Conservation (phyloP, 495 filamentous ascomycete species). For the Friedmanniomyces simplex region DNA sequence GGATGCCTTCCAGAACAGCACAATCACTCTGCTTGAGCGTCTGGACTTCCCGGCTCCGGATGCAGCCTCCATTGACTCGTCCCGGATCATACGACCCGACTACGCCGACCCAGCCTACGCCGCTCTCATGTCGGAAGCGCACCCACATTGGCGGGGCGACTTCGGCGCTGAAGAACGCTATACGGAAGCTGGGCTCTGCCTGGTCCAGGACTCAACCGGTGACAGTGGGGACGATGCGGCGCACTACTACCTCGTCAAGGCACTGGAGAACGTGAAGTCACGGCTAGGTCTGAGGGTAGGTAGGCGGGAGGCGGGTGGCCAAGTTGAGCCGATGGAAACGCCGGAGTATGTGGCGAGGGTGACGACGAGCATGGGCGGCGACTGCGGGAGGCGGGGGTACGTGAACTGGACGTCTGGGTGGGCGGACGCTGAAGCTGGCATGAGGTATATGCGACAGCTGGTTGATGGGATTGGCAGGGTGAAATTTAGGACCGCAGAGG, state of each 20-base stretch:
- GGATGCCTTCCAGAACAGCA: slow-evolving; percentile 14
- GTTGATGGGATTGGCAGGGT: slow-evolving; percentile 52
- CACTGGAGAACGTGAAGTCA: slow-evolving; percentile 52
- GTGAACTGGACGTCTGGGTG: slow-evolving; percentile 72
- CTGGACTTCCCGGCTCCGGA: slow-evolving; percentile 25
- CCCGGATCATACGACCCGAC: slow-evolving; percentile 55
- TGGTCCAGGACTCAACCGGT: slow-evolving; percentile 45
- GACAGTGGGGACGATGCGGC: slow-evolving; percentile 22
- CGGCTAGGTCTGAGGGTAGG: slow-evolving; percentile 44
- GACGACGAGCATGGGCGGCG: slow-evolving; percentile 36
- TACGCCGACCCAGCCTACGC: slow-evolving; percentile 67
- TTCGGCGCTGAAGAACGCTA: slow-evolving; percentile 61
- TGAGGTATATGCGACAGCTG: slow-evolving; percentile 46
- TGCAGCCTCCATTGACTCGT: slow-evolving; percentile 28
- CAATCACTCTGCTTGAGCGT: slow-evolving; percentile 27
- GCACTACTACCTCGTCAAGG: slow-evolving; percentile 48
- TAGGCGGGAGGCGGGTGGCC: slow-evolving; percentile 32
- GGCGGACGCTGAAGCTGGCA: slow-evolving; percentile 68
- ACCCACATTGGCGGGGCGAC: slow-evolving; percentile 57
- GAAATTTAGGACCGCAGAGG: slow-evolving; percentile 52
- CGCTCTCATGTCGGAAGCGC: slow-evolving; percentile 55
- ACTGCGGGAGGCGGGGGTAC: slow-evolving; percentile 60
- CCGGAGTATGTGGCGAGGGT: slow-evolving; percentile 41
- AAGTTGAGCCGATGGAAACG: slow-evolving; percentile 24
- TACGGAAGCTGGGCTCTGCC: slow-evolving; percentile 59